These are phyloP conservation scores for Penicillium diatomitis DNA, from an alignment of 495 filamentous ascomycete species.

Conservation along the genomic window DNA sequence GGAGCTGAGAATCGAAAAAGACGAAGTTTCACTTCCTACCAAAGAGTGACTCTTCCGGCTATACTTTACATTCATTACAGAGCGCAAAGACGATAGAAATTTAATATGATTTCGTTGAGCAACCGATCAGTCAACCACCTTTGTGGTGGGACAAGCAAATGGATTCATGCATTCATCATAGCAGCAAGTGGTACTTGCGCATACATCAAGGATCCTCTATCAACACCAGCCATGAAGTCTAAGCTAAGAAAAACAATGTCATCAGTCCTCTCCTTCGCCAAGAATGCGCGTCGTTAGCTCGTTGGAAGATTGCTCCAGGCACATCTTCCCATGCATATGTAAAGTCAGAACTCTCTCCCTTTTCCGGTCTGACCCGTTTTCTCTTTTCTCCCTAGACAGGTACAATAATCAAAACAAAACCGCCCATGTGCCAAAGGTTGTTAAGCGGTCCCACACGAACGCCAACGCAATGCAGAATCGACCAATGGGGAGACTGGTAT, in stretches of 20 bases:
- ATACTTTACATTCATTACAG: no score
- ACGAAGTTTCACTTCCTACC: no score
- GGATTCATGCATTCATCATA: neutral
- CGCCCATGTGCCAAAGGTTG: conserved; percentile 4
- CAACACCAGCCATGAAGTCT: conserved; percentile 1
- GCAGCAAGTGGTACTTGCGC: neutral
- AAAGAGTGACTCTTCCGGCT: no score
- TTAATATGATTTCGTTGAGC: neutral
- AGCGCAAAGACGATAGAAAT: neutral
- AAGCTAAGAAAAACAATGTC: conserved; percentile 2
- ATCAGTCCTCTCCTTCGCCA: conserved; percentile 5
- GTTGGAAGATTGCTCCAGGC: conserved; percentile 17
- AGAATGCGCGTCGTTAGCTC: conserved; percentile 13
- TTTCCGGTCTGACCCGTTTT: conserved; percentile 1
- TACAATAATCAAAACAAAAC: conserved; percentile 6
- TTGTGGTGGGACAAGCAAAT: neutral
- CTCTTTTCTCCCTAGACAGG: conserved; percentile 7
- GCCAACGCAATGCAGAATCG: conserved; percentile 17
- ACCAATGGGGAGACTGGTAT: conserved; percentile 12
- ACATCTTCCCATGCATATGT: conserved; percentile 12
- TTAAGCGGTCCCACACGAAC: conserved; percentile 9
- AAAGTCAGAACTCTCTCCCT: conserved; percentile 13
- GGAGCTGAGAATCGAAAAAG: no score
- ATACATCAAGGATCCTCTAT: neutral
- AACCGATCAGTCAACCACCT: neutral